Percentiles rank a stretch among this genome's conserved stretches.
Evolutionary conservation across 352 stramenopile genomes (phyloP).

Genomic region (Pythium insidiosum): DNA sequence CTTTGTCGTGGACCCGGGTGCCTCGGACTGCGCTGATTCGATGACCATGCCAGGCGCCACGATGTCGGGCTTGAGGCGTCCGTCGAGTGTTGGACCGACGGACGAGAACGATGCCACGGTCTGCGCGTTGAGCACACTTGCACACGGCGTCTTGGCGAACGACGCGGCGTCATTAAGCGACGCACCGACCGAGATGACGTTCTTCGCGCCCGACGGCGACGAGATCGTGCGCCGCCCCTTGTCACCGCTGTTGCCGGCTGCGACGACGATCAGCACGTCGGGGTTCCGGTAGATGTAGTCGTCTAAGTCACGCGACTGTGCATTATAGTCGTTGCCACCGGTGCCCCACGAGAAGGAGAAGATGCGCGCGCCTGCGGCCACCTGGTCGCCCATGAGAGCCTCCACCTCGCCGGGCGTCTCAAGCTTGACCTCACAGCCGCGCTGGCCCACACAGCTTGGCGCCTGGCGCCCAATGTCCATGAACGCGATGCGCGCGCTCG

Average conservation of each 20-base stretch:
- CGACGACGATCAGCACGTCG: slow-evolving; percentile 71
- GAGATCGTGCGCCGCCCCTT: slow-evolving; percentile 48
- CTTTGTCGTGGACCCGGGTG: slow-evolving; percentile 30
- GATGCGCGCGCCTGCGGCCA: slow-evolving; percentile 41
- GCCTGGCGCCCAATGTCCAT: slow-evolving; percentile 82
- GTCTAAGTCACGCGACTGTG: slow-evolving; percentile 47
- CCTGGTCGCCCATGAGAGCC: slow-evolving; percentile 49
- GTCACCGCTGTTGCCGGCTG: slow-evolving; percentile 76
- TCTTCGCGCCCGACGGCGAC: slow-evolving; percentile 73
- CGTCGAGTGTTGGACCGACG: slow-evolving; percentile 56
- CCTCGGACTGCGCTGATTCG: slow-evolving; percentile 50
- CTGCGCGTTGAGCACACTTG: slow-evolving; percentile 49
- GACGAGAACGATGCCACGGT: slow-evolving; percentile 67
- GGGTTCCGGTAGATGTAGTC: slow-evolving; percentile 74
- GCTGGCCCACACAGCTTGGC: slow-evolving; percentile 21
- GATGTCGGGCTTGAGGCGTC: slow-evolving; percentile 72
- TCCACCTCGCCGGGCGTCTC: slow-evolving; percentile 36
- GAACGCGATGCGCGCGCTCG: slow-evolving; percentile 75
- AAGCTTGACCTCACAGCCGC: slow-evolving; percentile 29
- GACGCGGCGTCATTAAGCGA: slow-evolving; percentile 47
- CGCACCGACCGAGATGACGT: slow-evolving; percentile 73
- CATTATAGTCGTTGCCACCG: slow-evolving; percentile 50
- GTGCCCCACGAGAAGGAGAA: slow-evolving; percentile 72
- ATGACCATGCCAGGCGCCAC: slow-evolving; percentile 67
- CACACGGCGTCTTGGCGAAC: slow-evolving; percentile 35